These are phyloP conservation scores for Colletotrichum echinochloae DNA, from an alignment of 2,329 filamentous ascomycete genomes.

Conservation along the genomic window DNA sequence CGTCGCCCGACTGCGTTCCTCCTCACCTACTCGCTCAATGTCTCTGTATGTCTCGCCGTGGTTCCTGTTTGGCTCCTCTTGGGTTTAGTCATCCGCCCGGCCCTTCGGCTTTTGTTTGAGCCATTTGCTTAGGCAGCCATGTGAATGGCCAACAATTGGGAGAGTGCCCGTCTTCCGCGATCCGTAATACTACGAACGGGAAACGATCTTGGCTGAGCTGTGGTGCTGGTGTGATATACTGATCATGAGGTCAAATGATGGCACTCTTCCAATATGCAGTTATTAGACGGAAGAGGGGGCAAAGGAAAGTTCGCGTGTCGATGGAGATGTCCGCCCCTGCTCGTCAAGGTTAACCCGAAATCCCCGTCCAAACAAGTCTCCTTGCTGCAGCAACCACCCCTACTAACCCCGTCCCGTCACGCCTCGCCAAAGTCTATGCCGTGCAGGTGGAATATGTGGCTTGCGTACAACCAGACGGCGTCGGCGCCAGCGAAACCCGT, in stretches of 20 bases:
- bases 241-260: not conserved
- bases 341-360: conserved; percentile 67
- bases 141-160: too few species aligned
- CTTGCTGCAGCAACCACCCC: conserved; percentile 65
- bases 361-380: conserved; percentile 62
- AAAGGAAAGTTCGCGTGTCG: conserved; percentile 59
- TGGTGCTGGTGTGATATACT: too few species aligned
- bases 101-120: not conserved
- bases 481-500: conserved; percentile 61
- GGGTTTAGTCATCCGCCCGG: not conserved
- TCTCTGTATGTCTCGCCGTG: not conserved
- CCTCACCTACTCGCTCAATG: not conserved
- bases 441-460: conserved; percentile 61
- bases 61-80: not conserved
- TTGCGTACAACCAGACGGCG: conserved; percentile 62
- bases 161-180: too few species aligned
- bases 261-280: too few species aligned
- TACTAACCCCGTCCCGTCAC: conserved; percentile 60
- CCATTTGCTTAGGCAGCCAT: too few species aligned
- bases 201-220: not conserved
- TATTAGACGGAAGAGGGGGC: not conserved
- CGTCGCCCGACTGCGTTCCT: not conserved
- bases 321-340: conserved; percentile 75
- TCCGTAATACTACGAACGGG: not conserved
- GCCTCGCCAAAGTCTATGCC: conserved; percentile 64